These are phyloP conservation scores for Solanum rostratum DNA, from an alignment of 257 asterid species.

Conservation along the genomic window DNA sequence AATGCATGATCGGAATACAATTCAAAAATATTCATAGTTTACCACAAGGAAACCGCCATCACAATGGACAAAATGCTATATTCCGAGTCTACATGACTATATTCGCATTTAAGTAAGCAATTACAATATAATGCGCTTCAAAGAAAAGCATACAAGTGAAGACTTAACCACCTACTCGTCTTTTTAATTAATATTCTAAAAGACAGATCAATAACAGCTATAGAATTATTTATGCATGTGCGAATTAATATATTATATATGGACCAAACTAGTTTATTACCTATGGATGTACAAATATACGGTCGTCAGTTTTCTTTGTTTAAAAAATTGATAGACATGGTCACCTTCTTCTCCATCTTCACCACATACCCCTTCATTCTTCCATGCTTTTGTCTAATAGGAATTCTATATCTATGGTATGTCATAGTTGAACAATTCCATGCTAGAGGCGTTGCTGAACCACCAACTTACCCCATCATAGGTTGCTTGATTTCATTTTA, in stretches of 20 bases:
- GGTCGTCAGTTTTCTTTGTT: neutral
- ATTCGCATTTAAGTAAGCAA: neutral
- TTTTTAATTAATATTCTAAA: neutral
- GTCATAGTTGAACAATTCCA: neutral
- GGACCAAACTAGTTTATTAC: neutral
- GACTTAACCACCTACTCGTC: neutral
- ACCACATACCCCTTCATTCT: neutral
- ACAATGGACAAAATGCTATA: neutral
- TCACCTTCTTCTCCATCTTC: neutral
- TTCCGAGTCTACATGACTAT: neutral
- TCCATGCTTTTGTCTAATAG: neutral
- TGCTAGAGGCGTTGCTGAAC: neutral
- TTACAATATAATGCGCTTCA: neutral
- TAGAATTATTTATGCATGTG: neutral
- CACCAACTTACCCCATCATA: conserved; percentile 36
- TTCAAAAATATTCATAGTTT: neutral
- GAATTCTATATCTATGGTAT: neutral
- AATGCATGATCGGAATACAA: neutral
- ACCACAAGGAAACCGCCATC: neutral
- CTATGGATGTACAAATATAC: neutral
- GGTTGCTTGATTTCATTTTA: conserved; percentile 54
- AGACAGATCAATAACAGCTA: neutral
- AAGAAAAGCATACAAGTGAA: neutral
- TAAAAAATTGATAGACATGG: neutral
- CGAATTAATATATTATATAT: neutral